phyloP scores from a whole-genome alignment of 2,329 filamentous ascomycete genomes.

The Pseudogymnoascus pannorum region DNA sequence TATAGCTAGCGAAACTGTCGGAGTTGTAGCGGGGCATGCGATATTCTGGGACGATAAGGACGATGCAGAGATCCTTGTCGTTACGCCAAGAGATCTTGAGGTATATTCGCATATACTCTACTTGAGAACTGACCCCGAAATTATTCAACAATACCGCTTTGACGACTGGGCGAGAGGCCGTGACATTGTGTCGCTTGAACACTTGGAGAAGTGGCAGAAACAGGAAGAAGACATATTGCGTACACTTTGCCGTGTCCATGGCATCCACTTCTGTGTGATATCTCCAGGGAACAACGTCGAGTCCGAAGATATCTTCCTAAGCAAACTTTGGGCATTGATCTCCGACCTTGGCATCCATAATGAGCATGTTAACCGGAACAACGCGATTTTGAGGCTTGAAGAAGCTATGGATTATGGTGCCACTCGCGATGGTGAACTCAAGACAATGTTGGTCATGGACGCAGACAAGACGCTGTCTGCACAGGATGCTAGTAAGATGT shows the following conservation, averaged over 20 bases:
- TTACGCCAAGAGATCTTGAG: conserved; percentile 38
- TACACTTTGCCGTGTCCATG: conserved; percentile 36
- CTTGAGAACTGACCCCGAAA: conserved; percentile 34
- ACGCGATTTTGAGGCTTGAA: conserved; percentile 12
- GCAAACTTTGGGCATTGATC: conserved; percentile 18
- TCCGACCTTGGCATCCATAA: conserved; percentile 34
- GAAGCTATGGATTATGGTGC: conserved; percentile 12
- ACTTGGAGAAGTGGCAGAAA: conserved; percentile 40
- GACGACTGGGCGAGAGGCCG: conserved; percentile 35
- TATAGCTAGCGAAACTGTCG: conserved; percentile 28
- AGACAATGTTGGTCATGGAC: conserved; percentile 49
- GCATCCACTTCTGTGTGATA: conserved; percentile 40
- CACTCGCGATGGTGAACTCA: conserved; percentile 14
- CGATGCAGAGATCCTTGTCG: conserved; percentile 29
- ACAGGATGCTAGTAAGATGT: conserved; percentile 42
- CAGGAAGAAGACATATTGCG: conserved; percentile 38
- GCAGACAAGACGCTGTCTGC: conserved; percentile 48
- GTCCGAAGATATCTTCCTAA: conserved; percentile 22
- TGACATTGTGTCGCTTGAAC: conserved; percentile 24
- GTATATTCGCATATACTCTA: conserved; percentile 54
- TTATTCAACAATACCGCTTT: conserved; percentile 32
- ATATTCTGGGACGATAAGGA: conserved; percentile 44
- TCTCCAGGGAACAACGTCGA: conserved; percentile 10
- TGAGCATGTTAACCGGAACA: conserved; percentile 32
- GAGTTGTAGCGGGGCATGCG: conserved; percentile 47